phyloP scores from a whole-genome alignment of 192 early-diverging fungal genomes.

The Entophlyctis luteolus region DNA sequence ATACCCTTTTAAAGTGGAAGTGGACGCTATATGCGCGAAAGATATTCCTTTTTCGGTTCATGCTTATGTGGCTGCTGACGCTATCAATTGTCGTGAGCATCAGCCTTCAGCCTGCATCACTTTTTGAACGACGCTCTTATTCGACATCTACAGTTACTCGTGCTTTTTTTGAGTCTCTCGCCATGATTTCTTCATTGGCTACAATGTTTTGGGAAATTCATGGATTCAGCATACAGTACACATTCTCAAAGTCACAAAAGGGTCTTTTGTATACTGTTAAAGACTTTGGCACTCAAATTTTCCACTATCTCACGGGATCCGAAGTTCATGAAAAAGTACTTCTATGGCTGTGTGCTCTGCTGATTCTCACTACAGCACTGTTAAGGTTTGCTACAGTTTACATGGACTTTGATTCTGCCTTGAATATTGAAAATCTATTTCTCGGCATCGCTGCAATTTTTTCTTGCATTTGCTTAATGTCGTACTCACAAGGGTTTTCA shows the following conservation, averaged over 20 bases:
- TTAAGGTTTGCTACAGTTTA: not conserved
- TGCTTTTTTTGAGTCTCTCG: not conserved
- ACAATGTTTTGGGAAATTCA: not conserved
- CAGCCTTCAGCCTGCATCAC: constrained; percentile 2
- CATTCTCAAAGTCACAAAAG: not conserved
- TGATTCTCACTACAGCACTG: not conserved
- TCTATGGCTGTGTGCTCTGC: constrained; percentile 7
- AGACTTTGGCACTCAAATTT: not conserved
- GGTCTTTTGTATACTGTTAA: too few species aligned
- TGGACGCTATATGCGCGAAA: constrained; percentile 26
- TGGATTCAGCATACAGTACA: not conserved
- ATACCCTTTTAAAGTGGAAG: constrained; percentile 21
- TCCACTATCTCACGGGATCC: not conserved
- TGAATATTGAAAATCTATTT: constrained; percentile 4
- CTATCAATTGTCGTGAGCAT: not conserved
- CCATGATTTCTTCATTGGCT: not conserved
- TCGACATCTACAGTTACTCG: not conserved
- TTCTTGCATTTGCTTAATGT: constrained; percentile 8
- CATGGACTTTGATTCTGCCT: not conserved
- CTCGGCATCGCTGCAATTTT: constrained; percentile 19
- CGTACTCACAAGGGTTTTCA: constrained; percentile 22
- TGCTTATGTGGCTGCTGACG: not conserved
- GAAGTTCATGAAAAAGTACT: constrained; percentile 9
- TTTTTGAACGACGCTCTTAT: not conserved
- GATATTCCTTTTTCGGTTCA: constrained; percentile 16